Conservation (phyloP, 768 basidiomycete species). For the Austroboletus eburneus region DNA sequence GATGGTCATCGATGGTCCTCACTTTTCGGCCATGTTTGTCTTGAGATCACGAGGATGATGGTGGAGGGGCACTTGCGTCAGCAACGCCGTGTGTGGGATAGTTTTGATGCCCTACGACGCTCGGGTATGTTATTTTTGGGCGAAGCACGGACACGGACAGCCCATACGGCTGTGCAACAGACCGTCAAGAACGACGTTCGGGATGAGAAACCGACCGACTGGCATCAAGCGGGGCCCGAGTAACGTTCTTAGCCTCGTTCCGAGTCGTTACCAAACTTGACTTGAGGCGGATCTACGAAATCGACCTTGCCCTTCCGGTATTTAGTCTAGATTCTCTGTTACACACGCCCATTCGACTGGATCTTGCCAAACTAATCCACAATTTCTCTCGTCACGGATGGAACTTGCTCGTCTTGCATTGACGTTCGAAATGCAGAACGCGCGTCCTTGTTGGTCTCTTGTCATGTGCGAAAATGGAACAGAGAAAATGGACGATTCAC, state of each 20-base stretch:
- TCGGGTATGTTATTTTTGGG: conserved; percentile 13
- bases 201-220: too few species aligned
- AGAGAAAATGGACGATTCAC: conserved; percentile 16
- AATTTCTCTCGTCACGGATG: conserved; percentile 14
- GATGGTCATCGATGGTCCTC: conserved; percentile 11
- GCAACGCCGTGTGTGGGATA: not conserved
- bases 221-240: too few species aligned
- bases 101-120: not conserved
- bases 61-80: conserved; percentile 6
- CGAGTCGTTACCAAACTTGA: not conserved
- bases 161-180: too few species aligned
- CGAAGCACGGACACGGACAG: not conserved
- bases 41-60: conserved; percentile 7
- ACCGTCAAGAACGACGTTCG: too few species aligned
- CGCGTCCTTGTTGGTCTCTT: too few species aligned
- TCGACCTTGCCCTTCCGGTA: conserved; percentile 1
- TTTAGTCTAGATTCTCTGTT: not conserved
- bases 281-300: conserved; percentile 5
- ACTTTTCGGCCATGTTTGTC: conserved; percentile 30
- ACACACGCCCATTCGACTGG: conserved; percentile 15
- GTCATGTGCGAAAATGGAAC: conserved; percentile 5
- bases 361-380: conserved; percentile 14
- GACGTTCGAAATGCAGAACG: too few species aligned
- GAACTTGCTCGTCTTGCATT: conserved; percentile 20
- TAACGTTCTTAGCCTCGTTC: too few species aligned